Evolutionary conservation across 805 yeast genomes (phyloP), one percentile per base, ranked within the genome.

Genomic region (Osmozyma mogii): DNA sequence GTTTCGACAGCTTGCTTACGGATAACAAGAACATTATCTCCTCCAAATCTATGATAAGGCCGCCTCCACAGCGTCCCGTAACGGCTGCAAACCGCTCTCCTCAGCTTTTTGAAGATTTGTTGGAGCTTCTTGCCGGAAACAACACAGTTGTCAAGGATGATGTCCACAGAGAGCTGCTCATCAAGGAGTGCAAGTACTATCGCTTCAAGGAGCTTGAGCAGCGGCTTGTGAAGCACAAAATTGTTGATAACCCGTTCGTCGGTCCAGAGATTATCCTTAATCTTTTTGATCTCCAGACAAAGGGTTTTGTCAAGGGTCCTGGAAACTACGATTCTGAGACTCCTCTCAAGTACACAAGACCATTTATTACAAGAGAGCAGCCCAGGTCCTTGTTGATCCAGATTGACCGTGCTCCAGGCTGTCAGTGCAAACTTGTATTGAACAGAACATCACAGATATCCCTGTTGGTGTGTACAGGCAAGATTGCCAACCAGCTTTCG

Each of bases 191-290:
- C 40, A 65, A 70, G 25, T 87, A 81, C 54, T 87, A 84, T 51
- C 63, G 89, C 27, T 79, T 87, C 42, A 57, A 72, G 27, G 85
- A 76, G 21, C 58, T 87, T 22, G 94, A 82, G 49, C 94, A 85
- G 55, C 55, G 66, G 36, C 49, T 87, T 15, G 52, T 81, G n/a
- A 68, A 69, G 28, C 72, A 68, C 42, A 51, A 51, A 16, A 61
- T 80, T 9, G 36, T 56, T 1, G 50, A 51, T 27, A 79, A 82
- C 41, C 80, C 84, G 1, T 63, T 72, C 38, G 15, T 29, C 3
- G 47, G 63, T 0, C 42, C 48, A 2, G 92, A 81, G 40, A 80
- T 87, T 7, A 40, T 72, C 1, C 33, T 84, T 2, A 50, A 61
- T 16, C 35, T 77, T 21, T 40, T 49, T 20, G 78, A 80, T 48